Base-by-base conservation (phyloP, 805 yeast species). In the Jamesozyma spencerorum region DNA sequence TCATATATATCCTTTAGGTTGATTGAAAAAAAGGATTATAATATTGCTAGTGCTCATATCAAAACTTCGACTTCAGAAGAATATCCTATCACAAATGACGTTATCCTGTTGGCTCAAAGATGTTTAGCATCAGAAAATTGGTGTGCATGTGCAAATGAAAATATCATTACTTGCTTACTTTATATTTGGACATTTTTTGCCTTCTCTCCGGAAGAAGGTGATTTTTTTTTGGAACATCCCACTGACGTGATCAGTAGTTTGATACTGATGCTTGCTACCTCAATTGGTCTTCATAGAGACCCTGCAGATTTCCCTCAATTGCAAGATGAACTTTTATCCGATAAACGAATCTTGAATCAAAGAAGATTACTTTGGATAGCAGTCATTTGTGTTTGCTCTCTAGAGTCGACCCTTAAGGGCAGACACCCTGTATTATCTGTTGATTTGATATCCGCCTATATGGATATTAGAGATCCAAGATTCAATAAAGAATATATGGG, bases 171-270 rank as follows among this genome's bases (percentile, higher is more conserved):
- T 8, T 60, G 58, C 37, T 42, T 56, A 27, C 45, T 57, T 34
- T 60, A 56, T 35, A 49, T 58, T 24, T 60, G 65, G 65, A 46
- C 61, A 12, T 55, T 53, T 32, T 54, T 53, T 27, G 62, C 53
- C 11, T 52, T 57, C 38, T 54, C 65, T 1, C 64, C 65, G 1
- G 64, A 60, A 36, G 58, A 58, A 43, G 61, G 62, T 18, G 64
- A 61, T 44, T 53, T 55, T 19, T 56, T 58, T 38, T 42, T 52
- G 27, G 63, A 51, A 29, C 60, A 58, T 31, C 63, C 65, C 15
- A 58, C 65, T 2, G 64, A 57, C 44, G 50, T 57, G 12, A 46
- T 61, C 2, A 46, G 51, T n/a, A 57, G 63, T 20, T 35, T 58
- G 7, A 49, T 60, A 12, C 46, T 54, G 34, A 53, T 54, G 51